Evolutionary conservation across 139 green algal genomes (phyloP), one percentile per base, ranked within the genome.

Genomic region (Coccomyxa sp.): DNA sequence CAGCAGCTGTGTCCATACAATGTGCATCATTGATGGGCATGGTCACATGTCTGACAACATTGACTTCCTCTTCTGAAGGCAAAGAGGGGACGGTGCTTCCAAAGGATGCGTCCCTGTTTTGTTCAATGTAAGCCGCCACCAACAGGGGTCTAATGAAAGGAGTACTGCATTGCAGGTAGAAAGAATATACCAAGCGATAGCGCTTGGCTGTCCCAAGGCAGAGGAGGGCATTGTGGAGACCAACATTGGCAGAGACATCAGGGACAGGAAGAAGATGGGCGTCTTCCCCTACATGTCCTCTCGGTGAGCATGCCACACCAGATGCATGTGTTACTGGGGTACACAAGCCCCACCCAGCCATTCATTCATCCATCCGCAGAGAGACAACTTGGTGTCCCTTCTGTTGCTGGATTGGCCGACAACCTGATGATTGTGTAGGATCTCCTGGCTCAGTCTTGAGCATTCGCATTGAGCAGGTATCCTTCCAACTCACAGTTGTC

Each of bases 241-340:
- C 68, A 95, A 95, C 75, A 87, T 98, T 0, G 89, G 76, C 9
- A 78, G 93, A 7, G 86, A 96, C 79, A 83, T 87, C 0, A 74
- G 76, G 0, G 90, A 97, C 75, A 79, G 92, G 12, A 94, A 95
- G 79, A 86, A 87, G 37, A 97, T 97, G 93, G 85, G 89, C 31
- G 84, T 88, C 6, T 88, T 84, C 64, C 70, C 85, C 6, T 91
- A 88, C 68, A 86, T 82, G 16, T 86, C 74, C 22, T 81, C 58
- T 29, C 74, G 76, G 81, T 58, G 24, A 8, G 39, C 54, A n/a
- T n/a, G n/a, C n/a, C n/a, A n/a, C n/a, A n/a, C n/a, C n/a, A n/a
- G n/a, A n/a, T n/a, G n/a, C n/a, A n/a, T n/a, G n/a, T n/a, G n/a
- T n/a, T n/a, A n/a, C 6, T 22, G 33, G 50, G 3, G 18, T 64